phyloP scores from a whole-genome alignment of 345 rosid species.

The Eucalyptus leucophloia region DNA sequence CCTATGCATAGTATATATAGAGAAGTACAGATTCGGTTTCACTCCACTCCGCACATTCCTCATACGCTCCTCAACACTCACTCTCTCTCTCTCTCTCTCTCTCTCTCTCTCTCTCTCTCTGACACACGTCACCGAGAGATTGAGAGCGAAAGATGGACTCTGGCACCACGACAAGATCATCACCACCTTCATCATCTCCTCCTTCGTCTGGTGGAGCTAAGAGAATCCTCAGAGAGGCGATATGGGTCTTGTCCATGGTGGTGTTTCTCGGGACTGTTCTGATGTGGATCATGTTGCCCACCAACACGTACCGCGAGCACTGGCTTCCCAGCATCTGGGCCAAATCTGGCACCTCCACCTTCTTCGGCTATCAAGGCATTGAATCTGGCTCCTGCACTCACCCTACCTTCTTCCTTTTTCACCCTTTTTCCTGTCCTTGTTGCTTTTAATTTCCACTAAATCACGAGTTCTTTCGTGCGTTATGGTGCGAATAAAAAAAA shows the following conservation, averaged over 20 bases:
- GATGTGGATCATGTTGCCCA: constrained; percentile 67
- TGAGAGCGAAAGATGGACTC: not conserved
- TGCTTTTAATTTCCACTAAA: not conserved
- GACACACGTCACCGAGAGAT: not conserved
- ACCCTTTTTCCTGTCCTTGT: not conserved
- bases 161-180: not conserved
- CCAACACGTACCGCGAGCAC: constrained; percentile 21
- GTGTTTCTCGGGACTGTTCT: constrained; percentile 37
- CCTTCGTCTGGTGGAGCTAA: not conserved
- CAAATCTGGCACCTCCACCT: constrained; percentile 24
- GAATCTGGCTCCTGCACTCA: not conserved
- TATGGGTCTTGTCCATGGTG: constrained; percentile 17
- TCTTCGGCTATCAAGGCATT: constrained; percentile 51
- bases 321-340: constrained; percentile 30
- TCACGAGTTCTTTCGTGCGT: not conserved
- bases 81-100: not conserved
- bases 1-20: not conserved
- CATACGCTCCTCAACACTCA: not conserved
- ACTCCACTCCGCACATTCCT: not conserved
- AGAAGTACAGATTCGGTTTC: not conserved
- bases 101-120: not conserved
- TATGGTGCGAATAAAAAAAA: not conserved
- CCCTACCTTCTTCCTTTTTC: not conserved
- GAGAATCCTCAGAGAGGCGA: constrained; percentile 5
- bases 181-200: not conserved